These are phyloP conservation scores for Parietaria judaica DNA, from an alignment of 306 rosid species.

Conservation along the genomic window DNA sequence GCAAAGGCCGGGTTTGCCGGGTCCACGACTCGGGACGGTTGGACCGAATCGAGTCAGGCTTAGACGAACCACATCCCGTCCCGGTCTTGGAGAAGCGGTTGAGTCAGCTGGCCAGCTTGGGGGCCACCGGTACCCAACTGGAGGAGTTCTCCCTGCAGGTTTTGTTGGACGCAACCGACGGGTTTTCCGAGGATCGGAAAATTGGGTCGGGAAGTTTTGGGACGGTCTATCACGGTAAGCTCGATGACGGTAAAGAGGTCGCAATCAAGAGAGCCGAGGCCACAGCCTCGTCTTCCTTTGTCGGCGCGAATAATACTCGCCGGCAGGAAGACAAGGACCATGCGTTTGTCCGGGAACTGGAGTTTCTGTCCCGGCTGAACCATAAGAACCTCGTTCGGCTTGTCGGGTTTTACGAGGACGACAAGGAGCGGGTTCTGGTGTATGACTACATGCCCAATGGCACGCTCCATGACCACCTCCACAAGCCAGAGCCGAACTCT, in stretches of 20 bases:
- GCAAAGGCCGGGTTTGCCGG: slow-evolving; percentile 39
- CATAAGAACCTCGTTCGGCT: slow-evolving; percentile 70
- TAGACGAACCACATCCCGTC: neutral
- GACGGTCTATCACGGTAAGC: slow-evolving; percentile 55
- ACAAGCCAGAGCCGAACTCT: slow-evolving; percentile 31
- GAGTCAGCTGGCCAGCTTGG: slow-evolving; percentile 66
- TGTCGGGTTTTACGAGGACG: slow-evolving; percentile 61
- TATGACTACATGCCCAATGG: slow-evolving; percentile 74
- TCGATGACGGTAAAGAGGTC: slow-evolving; percentile 61
- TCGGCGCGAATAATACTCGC: slow-evolving; percentile 15
- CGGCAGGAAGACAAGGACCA: slow-evolving; percentile 68
- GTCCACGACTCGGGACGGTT: slow-evolving; percentile 82
- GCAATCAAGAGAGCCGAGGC: slow-evolving; percentile 82
- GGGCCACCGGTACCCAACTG: slow-evolving; percentile 47
- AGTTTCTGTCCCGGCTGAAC: slow-evolving; percentile 66
- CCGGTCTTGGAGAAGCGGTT: slow-evolving; percentile 52
- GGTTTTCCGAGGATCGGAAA: slow-evolving; percentile 54
- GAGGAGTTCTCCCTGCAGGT: slow-evolving; percentile 49
- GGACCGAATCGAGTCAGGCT: slow-evolving; percentile 21
- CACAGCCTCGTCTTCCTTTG: slow-evolving; percentile 21
- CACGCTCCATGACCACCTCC: slow-evolving; percentile 65
- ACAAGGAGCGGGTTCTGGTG: slow-evolving; percentile 56
- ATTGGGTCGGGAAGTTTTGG: slow-evolving; percentile 83
- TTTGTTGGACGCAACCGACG: slow-evolving; percentile 43
- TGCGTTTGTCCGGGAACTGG: slow-evolving; percentile 71